These are phyloP conservation scores for Sarocladiaceae sp. DNA, from an alignment of 2,329 filamentous ascomycete genomes.

Conservation along the genomic window DNA sequence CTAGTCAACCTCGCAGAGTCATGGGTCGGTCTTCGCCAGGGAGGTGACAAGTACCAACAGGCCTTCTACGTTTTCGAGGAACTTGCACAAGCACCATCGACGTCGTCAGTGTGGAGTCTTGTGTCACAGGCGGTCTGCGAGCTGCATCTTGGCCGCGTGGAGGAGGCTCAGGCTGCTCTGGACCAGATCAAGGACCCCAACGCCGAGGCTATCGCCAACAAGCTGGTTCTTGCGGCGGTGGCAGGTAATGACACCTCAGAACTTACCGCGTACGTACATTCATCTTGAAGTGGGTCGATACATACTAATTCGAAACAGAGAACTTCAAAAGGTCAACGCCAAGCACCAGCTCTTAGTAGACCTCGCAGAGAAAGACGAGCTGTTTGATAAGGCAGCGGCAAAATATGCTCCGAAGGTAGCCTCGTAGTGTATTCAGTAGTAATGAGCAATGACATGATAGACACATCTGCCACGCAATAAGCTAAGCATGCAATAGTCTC, in stretches of 20 bases:
- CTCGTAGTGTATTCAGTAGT: constrained; percentile 25
- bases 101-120: constrained; percentile 69
- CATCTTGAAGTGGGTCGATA: neutral
- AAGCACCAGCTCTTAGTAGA: constrained; percentile 70
- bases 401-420: constrained; percentile 86
- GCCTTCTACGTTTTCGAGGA: constrained; percentile 98
- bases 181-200: constrained; percentile 71
- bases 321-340: constrained; percentile 54
- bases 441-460: constrained; percentile 2
- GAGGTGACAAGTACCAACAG: constrained; percentile 93
- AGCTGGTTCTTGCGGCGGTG: constrained; percentile 73
- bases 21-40: constrained; percentile 88
- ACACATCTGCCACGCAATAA: neutral
- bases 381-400: constrained; percentile 79
- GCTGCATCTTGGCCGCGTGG: constrained; percentile 80
- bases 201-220: constrained; percentile 75
- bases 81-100: constrained; percentile 80
- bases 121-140: constrained; percentile 89
- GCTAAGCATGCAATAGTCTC: neutral
- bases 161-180: constrained; percentile 84
- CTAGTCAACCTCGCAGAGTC: constrained; percentile 92
- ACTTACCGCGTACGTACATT: constrained; percentile 47
- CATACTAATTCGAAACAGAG: constrained; percentile 35
- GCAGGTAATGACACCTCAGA: constrained; percentile 67
- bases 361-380: constrained; percentile 76